Evolutionary conservation across 805 yeast species (phyloP).

Genomic region (Yarrowia porcina): DNA sequence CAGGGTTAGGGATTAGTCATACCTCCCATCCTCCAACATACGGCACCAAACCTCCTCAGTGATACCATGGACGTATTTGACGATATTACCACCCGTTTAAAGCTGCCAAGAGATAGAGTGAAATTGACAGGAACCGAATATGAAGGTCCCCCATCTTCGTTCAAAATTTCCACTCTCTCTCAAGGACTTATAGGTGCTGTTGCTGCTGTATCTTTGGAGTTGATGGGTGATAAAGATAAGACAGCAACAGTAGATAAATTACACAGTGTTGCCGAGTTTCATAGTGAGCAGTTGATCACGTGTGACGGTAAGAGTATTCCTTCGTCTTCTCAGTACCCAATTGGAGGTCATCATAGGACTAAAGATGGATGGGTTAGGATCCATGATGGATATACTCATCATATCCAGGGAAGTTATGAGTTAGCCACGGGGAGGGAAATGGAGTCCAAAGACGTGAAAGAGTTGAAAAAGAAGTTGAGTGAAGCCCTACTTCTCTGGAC

Average conservation of each 20-base stretch:
- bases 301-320: neutral
- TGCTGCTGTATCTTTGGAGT: neutral
- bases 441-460: neutral
- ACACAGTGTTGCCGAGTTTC: neutral
- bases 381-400: slow-evolving; percentile 11
- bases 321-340: neutral
- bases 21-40: no score
- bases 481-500: neutral
- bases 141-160: neutral
- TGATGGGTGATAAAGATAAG: neutral
- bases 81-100: neutral
- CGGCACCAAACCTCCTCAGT: neutral
- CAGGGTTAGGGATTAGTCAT: no score
- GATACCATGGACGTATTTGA: neutral
- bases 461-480: neutral
- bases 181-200: neutral
- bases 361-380: slow-evolving; percentile 1
- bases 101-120: neutral
- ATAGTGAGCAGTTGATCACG: neutral
- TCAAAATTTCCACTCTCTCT: neutral
- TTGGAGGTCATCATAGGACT: neutral
- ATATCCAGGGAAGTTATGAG: neutral
- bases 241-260: neutral
- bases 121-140: neutral
- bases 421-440: neutral